Percentiles rank a stretch among this genome's conserved stretches.
These are phyloP conservation scores for rapeseed (Brassica napus) DNA, from an alignment of 345 rosid genomes.

Conservation along the genomic window Da-Ae NC_063437.1:15023001-15023500, in stretches of 20 bases:
- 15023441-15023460: neutral
- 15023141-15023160: constrained; percentile 91
- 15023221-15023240: constrained; percentile 19
- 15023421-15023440: neutral
- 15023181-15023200: constrained; percentile 88
- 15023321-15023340: constrained; percentile 88
- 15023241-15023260: constrained; percentile 12
- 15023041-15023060: constrained; percentile 28
- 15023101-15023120: constrained; percentile 20
- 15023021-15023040: constrained; percentile 93
- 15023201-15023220: constrained; percentile 97
- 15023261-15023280: constrained; percentile 17
- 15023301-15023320: constrained; percentile 98
- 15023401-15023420: constrained; percentile 20
- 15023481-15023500: constrained; percentile 20
- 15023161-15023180: constrained; percentile 84
- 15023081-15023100: constrained; percentile 17
- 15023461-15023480: neutral
- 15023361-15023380: constrained; percentile 80
- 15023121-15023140: constrained; percentile 91
- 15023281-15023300: constrained; percentile 52
- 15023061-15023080: constrained; percentile 9
- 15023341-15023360: constrained; percentile 95
- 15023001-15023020: constrained; percentile 83
- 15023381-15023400: constrained; percentile 56